Conservation (phyloP, 352 stramenopile genomes). For the Peronospora farinosa region DNA sequence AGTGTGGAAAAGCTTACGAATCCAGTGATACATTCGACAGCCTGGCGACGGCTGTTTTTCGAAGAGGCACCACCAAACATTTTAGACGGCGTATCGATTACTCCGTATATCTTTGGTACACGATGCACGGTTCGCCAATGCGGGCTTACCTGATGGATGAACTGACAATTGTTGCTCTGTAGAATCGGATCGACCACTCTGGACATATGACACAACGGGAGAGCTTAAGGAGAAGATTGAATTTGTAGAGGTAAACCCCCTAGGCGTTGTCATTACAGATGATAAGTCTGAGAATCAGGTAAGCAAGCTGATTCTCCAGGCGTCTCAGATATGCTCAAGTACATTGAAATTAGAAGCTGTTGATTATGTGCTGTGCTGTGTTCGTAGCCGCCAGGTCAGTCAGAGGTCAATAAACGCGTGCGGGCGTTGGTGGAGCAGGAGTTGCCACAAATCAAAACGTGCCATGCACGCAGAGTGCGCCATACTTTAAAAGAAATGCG, state of each 20-base stretch:
- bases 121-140: background rate
- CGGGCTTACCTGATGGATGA: background rate
- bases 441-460: slow-evolving; percentile 31
- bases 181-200: slow-evolving; percentile 37
- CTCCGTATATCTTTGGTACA: slow-evolving; percentile 25
- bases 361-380: background rate
- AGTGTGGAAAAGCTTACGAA: slow-evolving; percentile 4
- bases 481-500: slow-evolving; percentile 32
- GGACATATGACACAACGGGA: slow-evolving; percentile 33
- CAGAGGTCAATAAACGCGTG: slow-evolving; percentile 29
- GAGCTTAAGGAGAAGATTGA: slow-evolving; percentile 29
- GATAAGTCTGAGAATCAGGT: slow-evolving; percentile 22
- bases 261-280: slow-evolving; percentile 14
- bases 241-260: slow-evolving; percentile 17
- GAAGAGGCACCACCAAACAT: slow-evolving; percentile 31
- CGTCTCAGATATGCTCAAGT: no score
- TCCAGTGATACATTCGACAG: slow-evolving; percentile 34
- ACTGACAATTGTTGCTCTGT: slow-evolving; percentile 1
- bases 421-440: slow-evolving; percentile 28
- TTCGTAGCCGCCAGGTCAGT: slow-evolving; percentile 21
- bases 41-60: slow-evolving; percentile 34
- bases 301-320: background rate
- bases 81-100: slow-evolving; percentile 16
- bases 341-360: background rate
- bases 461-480: slow-evolving; percentile 35